Evolutionary conservation across 2,329 filamentous ascomycete genomes (phyloP).

Genomic region (Emmonsia crescens): DNA sequence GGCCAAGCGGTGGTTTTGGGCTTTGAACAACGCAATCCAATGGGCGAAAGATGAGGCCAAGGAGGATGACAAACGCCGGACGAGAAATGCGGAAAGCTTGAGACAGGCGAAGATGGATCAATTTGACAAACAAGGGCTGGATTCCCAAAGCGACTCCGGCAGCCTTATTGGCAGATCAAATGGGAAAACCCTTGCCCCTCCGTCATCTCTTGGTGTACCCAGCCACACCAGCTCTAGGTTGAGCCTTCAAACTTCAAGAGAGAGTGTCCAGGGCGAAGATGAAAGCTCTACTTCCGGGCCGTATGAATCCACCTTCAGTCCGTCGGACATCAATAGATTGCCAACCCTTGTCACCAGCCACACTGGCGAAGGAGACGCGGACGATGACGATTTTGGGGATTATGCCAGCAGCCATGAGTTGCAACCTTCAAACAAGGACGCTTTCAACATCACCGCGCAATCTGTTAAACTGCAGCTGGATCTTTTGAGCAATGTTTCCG

Average conservation of each 20-base stretch:
- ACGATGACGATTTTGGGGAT: slow-evolving; percentile 68
- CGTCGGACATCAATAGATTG: slow-evolving; percentile 39
- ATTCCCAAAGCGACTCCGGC: slow-evolving; percentile 31
- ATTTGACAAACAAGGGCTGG: slow-evolving; percentile 41
- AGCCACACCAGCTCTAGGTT: slow-evolving; percentile 35
- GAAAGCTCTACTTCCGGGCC: slow-evolving; percentile 42
- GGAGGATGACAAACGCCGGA: slow-evolving; percentile 70
- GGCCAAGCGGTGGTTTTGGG: slow-evolving; percentile 98
- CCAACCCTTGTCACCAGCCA: slow-evolving; percentile 40
- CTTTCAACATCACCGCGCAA: slow-evolving; percentile 93
- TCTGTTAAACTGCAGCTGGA: slow-evolving; percentile 89
- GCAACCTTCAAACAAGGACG: slow-evolving; percentile 67
- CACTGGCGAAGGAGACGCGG: slow-evolving; percentile 49
- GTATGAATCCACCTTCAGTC: slow-evolving; percentile 46
- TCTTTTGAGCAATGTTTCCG: slow-evolving; percentile 72
- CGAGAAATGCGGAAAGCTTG: slow-evolving; percentile 62
- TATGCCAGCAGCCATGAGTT: slow-evolving; percentile 68
- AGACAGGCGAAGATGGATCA: slow-evolving; percentile 72
- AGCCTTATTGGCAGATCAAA: slow-evolving; percentile 24
- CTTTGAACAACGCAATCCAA: slow-evolving; percentile 95
- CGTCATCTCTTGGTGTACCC: slow-evolving; percentile 25
- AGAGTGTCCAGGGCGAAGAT: slow-evolving; percentile 43
- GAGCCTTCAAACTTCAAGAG: slow-evolving; percentile 39
- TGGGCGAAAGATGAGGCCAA: slow-evolving; percentile 96
- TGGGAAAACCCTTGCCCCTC: slow-evolving; percentile 27